Conservation (phyloP, 805 yeast species). For the Ogataea zsoltii region DNA sequence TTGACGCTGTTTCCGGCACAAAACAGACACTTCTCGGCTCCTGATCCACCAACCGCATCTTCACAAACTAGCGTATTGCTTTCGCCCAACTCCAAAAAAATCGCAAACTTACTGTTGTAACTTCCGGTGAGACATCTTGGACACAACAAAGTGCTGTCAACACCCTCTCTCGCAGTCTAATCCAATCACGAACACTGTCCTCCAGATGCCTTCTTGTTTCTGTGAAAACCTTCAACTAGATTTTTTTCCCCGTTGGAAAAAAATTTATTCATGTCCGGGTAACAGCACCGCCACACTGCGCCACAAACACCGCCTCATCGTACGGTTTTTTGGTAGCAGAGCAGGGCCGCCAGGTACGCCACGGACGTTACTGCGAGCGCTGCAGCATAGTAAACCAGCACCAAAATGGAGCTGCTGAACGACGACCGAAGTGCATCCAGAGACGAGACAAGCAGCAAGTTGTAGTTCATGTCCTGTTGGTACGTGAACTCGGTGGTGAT, state of each 20-base stretch:
- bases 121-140: slow-evolving; percentile 39
- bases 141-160: slow-evolving; percentile 2
- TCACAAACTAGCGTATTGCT: no score
- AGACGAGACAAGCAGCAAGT: not conserved
- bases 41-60: no score
- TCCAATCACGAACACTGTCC: not conserved
- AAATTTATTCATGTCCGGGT: slow-evolving; percentile 1
- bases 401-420: not conserved
- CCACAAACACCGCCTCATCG: not conserved
- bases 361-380: not conserved
- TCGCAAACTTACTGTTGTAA: slow-evolving; percentile 37
- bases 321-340: not conserved
- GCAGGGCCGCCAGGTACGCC: not conserved
- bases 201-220: not conserved
- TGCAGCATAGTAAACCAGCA: not conserved
- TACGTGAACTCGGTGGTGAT: not conserved
- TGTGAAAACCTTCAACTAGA: not conserved
- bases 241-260: slow-evolving; percentile 1
- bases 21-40: no score
- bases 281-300: not conserved
- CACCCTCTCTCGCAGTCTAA: not conserved
- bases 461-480: not conserved
- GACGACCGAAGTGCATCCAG: not conserved
- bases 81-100: not conserved
- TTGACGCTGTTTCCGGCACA: no score